phyloP scores from a whole-genome alignment of 192 early-diverging fungal species.

The Backusella tuberculispora region DNA sequence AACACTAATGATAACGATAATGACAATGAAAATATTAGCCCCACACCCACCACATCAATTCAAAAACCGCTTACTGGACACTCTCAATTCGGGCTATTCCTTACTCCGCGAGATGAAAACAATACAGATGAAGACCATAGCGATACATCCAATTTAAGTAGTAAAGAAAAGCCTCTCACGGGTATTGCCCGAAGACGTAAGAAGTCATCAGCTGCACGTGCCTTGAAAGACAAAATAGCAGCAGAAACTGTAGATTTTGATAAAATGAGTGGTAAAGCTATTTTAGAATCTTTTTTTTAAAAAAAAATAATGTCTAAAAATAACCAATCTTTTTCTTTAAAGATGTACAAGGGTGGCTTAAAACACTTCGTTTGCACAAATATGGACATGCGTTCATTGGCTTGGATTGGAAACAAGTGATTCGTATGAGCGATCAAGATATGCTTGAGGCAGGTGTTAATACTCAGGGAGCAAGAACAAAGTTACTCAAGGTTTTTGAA shows the following conservation, averaged over 20 bases:
- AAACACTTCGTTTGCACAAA: slow-evolving; percentile 42
- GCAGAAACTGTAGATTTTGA: slow-evolving; percentile 44
- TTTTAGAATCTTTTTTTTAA: neutral
- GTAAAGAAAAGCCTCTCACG: slow-evolving; percentile 21
- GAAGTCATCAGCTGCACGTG: slow-evolving; percentile 40
- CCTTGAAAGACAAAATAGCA: slow-evolving; percentile 42
- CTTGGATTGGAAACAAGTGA: slow-evolving; percentile 36
- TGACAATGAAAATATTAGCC: neutral
- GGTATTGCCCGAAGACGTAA: slow-evolving; percentile 36
- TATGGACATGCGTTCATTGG: slow-evolving; percentile 42
- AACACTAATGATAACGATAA: neutral
- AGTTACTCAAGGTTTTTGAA: slow-evolving; percentile 44
- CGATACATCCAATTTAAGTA: slow-evolving; percentile 14
- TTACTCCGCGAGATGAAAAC: slow-evolving; percentile 10
- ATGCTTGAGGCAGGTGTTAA: slow-evolving; percentile 39
- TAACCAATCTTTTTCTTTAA: neutral
- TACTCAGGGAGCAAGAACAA: slow-evolving; percentile 40
- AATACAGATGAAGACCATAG: slow-evolving; percentile 19
- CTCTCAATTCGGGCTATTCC: slow-evolving; percentile 1
- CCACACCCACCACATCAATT: neutral
- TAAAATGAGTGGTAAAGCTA: slow-evolving; percentile 35
- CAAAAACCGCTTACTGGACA: neutral
- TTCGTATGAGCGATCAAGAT: slow-evolving; percentile 37
- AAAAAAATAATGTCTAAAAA: slow-evolving; percentile 5
- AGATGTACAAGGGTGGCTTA: slow-evolving; percentile 43